These are phyloP conservation scores for Trametopsis cervina DNA, from an alignment of 768 basidiomycete genomes.

Conservation along the genomic window DNA sequence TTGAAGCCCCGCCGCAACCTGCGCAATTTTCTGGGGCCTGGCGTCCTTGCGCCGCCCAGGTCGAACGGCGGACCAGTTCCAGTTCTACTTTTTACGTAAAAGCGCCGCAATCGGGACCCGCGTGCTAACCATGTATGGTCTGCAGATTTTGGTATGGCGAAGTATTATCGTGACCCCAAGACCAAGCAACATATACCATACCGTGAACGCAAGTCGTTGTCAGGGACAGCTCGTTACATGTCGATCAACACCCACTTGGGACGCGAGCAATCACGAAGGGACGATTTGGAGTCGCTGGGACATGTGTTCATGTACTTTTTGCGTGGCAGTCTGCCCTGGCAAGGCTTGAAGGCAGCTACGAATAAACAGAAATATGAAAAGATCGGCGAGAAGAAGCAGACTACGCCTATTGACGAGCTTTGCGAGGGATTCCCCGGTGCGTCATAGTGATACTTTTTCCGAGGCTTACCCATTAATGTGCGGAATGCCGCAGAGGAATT, in stretches of 20 bases:
- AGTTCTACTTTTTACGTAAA: too few relatives aligned
- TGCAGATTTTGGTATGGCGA: conserved; percentile 98
- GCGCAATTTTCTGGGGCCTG: too few relatives aligned
- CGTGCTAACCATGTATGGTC: conserved; percentile 12
- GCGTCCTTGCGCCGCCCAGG: too few relatives aligned
- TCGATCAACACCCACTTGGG: conserved; percentile 98
- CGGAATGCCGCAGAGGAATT: conserved; percentile 76
- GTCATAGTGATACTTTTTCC: too few relatives aligned
- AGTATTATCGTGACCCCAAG: conserved; percentile 98
- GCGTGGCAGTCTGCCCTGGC: conserved; percentile 95
- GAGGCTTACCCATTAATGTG: background rate
- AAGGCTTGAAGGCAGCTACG: conserved; percentile 93
- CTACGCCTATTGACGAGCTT: conserved; percentile 82
- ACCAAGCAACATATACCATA: conserved; percentile 99
- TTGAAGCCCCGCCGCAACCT: too few relatives aligned
- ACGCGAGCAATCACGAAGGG: conserved; percentile 88
- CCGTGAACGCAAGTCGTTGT: conserved; percentile 93
- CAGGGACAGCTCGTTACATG: conserved; percentile 98
- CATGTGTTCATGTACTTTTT: conserved; percentile 99
- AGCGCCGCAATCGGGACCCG: too few relatives aligned
- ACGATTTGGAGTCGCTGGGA: conserved; percentile 94
- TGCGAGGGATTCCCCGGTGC: conserved; percentile 95
- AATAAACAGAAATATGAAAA: conserved; percentile 99
- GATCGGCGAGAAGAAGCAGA: conserved; percentile 99
- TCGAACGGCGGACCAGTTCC: too few relatives aligned